Evolutionary conservation across 441 rosid species (phyloP).

Genomic region (Pelargonium australe): DNA sequence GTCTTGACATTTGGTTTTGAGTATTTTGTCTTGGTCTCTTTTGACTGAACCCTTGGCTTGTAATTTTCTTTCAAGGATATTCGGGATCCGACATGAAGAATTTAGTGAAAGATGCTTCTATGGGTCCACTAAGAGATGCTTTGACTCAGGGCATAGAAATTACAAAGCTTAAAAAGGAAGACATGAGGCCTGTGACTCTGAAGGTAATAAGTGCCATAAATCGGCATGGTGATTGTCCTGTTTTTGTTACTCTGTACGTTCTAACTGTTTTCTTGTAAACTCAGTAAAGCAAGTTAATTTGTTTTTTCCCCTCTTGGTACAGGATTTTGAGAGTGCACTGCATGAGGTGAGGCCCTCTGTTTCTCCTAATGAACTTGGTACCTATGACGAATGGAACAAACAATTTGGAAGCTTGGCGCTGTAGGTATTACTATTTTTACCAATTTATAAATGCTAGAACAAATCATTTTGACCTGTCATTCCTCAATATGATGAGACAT

Average conservation of each 20-base stretch:
- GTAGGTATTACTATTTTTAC: not conserved
- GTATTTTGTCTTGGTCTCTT: not conserved
- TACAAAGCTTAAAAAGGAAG: slow-evolving; percentile 70
- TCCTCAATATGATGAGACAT: not conserved
- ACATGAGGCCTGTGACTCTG: slow-evolving; percentile 68
- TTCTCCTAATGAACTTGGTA: slow-evolving; percentile 64
- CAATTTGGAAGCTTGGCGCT: slow-evolving; percentile 79
- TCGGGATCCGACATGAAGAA: slow-evolving; percentile 99
- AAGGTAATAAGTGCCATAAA: slow-evolving; percentile 38
- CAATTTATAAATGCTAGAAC: not conserved
- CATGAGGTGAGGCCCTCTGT: slow-evolving; percentile 93
- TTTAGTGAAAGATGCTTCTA: slow-evolving; percentile 89
- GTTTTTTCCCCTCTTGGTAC: slow-evolving; percentile 8
- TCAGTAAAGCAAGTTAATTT: not conserved
- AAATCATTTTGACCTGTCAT: not conserved
- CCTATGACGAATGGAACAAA: slow-evolving; percentile 79
- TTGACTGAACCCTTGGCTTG: slow-evolving; percentile 1
- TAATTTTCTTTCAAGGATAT: slow-evolving; percentile 43
- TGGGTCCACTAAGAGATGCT: slow-evolving; percentile 97
- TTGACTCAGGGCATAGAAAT: slow-evolving; percentile 77
- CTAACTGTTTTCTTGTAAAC: not conserved
- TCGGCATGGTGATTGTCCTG: not conserved
- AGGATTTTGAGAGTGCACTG: slow-evolving; percentile 75
- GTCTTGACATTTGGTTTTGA: not conserved
- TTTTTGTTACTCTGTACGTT: not conserved